Conservation (phyloP, 768 basidiomycete genomes). For the Rhizopogon rudus region DNA sequence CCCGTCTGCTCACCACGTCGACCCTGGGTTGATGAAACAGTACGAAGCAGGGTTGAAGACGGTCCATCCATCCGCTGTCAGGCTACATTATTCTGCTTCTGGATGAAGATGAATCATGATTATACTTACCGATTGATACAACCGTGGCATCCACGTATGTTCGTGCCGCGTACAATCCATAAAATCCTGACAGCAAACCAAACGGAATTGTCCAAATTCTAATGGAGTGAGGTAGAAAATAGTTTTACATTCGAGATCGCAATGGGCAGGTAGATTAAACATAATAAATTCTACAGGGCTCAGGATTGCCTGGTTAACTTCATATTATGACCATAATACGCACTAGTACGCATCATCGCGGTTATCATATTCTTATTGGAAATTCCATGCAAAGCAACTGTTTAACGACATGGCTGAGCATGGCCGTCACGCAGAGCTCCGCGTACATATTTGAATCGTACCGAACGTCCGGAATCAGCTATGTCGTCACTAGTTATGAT, state of each 20-base stretch:
- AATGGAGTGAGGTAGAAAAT: neutral
- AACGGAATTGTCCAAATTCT: neutral
- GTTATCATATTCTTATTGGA: neutral
- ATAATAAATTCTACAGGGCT: neutral
- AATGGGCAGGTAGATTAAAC: neutral
- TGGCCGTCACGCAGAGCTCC: neutral
- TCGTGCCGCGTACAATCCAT: neutral
- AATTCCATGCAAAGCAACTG: neutral
- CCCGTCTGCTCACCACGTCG: conserved; percentile 91
- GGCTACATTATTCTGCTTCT: too few species aligned
- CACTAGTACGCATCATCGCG: neutral
- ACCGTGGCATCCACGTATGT: too few species aligned
- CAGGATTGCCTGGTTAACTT: neutral
- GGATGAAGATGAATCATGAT: too few species aligned
- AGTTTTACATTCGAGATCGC: neutral
- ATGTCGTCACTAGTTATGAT: neutral
- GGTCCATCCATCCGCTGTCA: conserved; percentile 33
- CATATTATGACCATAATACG: neutral
- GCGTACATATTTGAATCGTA: neutral
- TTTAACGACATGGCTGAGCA: neutral
- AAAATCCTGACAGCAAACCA: neutral
- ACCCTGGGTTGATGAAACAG: conserved; percentile 67
- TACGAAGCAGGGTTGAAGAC: conserved; percentile 74
- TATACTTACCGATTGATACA: too few species aligned
- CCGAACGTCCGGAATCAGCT: neutral